Conservation (phyloP, 345 rosid species). For the Moricandia moricandioides region DNA sequence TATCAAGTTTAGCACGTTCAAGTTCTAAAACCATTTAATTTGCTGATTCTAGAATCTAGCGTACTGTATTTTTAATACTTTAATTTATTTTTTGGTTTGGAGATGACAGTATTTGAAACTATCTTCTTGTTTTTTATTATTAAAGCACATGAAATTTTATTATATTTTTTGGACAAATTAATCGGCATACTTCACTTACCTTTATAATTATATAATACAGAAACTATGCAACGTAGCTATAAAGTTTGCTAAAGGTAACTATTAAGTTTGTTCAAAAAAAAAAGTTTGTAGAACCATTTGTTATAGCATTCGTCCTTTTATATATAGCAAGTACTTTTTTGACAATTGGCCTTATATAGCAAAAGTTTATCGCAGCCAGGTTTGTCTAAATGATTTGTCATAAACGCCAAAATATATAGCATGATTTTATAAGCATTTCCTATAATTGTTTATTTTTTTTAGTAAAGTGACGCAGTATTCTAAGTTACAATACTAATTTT, state of each 20-base stretch:
- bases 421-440: background rate
- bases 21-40: slow-evolving; percentile 17
- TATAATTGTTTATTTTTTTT: background rate
- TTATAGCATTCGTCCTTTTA: background rate
- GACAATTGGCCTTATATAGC: too few species aligned
- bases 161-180: background rate
- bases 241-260: background rate
- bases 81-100: background rate
- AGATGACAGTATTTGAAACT: background rate
- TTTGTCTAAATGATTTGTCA: too few species aligned
- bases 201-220: background rate
- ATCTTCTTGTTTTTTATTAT: background rate
- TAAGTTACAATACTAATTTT: background rate
- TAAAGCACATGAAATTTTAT: background rate
- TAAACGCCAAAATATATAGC: too few species aligned
- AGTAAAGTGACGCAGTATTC: too few species aligned
- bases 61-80: background rate
- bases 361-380: background rate
- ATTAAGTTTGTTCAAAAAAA: background rate
- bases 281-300: background rate
- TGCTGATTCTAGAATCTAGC: background rate
- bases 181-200: background rate
- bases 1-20: slow-evolving; percentile 30
- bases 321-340: too few species aligned
- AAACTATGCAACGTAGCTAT: background rate